These are phyloP conservation scores for Tricholoma sp. DNA, from an alignment of 768 basidiomycete genomes.

Conservation along the genomic window DNA sequence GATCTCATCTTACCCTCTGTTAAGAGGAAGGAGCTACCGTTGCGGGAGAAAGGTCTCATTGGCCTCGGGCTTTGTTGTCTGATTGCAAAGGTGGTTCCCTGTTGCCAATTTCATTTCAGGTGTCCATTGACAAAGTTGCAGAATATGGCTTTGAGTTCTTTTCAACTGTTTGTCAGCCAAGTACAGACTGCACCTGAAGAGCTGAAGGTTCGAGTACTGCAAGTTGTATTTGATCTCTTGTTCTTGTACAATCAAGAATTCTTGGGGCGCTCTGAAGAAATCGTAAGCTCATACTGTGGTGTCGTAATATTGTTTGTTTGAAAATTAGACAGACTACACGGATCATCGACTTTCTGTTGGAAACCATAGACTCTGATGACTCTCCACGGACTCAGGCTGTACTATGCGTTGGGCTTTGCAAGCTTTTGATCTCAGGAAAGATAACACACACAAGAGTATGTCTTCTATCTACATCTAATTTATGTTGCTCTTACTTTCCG, in stretches of 20 bases:
- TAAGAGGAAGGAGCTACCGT: slow-evolving; percentile 75
- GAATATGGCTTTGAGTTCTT: slow-evolving; percentile 61
- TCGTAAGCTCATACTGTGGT: slow-evolving; percentile 24
- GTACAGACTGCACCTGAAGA: slow-evolving; percentile 71
- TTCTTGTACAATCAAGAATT: slow-evolving; percentile 87
- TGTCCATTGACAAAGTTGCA: slow-evolving; percentile 12
- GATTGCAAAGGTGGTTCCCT: slow-evolving; percentile 60
- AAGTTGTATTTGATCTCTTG: slow-evolving; percentile 85
- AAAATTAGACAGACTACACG: slow-evolving; percentile 27
- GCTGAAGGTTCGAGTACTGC: slow-evolving; percentile 72
- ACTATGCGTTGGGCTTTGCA: slow-evolving; percentile 79
- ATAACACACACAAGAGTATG: slow-evolving; percentile 72
- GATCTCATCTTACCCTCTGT: slow-evolving; percentile 92
- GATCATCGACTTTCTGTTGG: slow-evolving; percentile 43
- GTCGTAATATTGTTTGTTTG: not conserved
- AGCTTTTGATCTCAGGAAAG: slow-evolving; percentile 84
- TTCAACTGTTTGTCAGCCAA: slow-evolving; percentile 84
- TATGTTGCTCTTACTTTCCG: not conserved
- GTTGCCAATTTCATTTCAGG: not conserved
- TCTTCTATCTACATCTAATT: not conserved
- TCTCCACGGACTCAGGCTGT: slow-evolving; percentile 73
- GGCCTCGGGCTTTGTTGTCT: slow-evolving; percentile 82
- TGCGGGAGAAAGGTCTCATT: slow-evolving; percentile 78
- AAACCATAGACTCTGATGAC: slow-evolving; percentile 59
- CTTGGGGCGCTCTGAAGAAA: slow-evolving; percentile 44